phyloP scores from a whole-genome alignment of 2,329 filamentous ascomycete genomes.

The Pseudogymnoascus sp. region DNA sequence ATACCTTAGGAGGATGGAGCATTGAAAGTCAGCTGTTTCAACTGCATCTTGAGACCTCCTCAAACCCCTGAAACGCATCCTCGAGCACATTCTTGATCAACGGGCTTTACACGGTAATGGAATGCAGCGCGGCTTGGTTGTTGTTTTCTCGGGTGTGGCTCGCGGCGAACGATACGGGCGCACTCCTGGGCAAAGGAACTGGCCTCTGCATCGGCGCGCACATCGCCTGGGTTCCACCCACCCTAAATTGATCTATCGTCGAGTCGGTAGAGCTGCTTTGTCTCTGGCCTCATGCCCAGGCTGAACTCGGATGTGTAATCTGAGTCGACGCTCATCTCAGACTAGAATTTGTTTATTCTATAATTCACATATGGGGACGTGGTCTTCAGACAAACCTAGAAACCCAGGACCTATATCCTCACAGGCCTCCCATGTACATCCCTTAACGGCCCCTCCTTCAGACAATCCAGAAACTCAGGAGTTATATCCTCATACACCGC shows the following conservation, averaged over 20 bases:
- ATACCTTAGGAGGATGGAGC: too few relatives aligned
- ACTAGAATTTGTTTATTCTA: background rate
- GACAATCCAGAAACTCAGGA: too few relatives aligned
- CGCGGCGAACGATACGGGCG: slow-evolving; percentile 21
- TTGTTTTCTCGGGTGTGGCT: slow-evolving; percentile 17
- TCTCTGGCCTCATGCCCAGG: slow-evolving; percentile 10
- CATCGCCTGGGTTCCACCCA: slow-evolving; percentile 13
- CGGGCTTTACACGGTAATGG: slow-evolving; percentile 29
- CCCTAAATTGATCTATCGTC: slow-evolving; percentile 16
- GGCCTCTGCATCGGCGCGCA: slow-evolving; percentile 12
- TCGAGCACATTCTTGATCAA: slow-evolving; percentile 26
- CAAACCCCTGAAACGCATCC: slow-evolving; percentile 26
- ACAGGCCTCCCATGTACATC: too few relatives aligned
- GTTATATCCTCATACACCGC: too few relatives aligned
- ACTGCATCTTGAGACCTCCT: slow-evolving; percentile 25
- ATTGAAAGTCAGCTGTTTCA: slow-evolving; percentile 27
- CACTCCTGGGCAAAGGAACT: slow-evolving; percentile 14
- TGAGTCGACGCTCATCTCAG: slow-evolving; percentile 13
- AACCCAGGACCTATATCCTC: too few relatives aligned
- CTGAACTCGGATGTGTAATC: slow-evolving; percentile 10
- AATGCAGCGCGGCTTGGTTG: slow-evolving; percentile 20
- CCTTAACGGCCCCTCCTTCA: too few relatives aligned
- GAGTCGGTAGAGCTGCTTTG: slow-evolving; percentile 16
- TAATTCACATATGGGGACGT: background rate
- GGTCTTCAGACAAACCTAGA: too few relatives aligned